Base-by-base conservation (phyloP, 768 basidiomycete species). In the Tricholoma sp. region DNA sequence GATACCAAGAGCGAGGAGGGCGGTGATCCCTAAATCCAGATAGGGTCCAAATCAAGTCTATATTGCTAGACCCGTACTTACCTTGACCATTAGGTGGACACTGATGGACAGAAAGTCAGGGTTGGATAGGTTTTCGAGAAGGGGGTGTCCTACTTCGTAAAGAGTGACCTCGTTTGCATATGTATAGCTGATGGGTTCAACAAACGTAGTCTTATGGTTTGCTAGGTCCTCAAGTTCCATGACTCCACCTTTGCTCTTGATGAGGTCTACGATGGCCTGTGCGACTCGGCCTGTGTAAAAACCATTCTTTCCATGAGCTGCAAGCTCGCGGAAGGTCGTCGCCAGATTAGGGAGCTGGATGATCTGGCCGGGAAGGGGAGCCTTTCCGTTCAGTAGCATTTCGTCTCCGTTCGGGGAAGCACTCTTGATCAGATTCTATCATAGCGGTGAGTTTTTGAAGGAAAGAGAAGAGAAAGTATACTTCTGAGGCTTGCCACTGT, bases 51-150 rank as follows among this genome's bases (percentile, higher is more conserved):
- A 11, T 66, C 29, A 29, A 51, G 12, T 50, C 16, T 41, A 14
- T n/a, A 49, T 19, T 1, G 11, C n/a, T 2, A 12, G 16, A 1
- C 19, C 41, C 2, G 31, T 1, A 27, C 57, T 31, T 54, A 74
- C 95, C 96, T 82, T 98, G 95, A 8, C 96, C 94, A 68, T 97
- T 98, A 0, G 96, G 96, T 7, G 95, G 96, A 64, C 94, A 96
- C 92, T 93, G 27, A 7, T n/a, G 8, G 45, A 5, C 46, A 14
- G 39, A 35, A 52, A n/a, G 52, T 35, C 37, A 63, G 54, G 18
- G 59, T 3, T 12, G 21, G 3, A 56, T 53, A 49, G 9, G 35
- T 45, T 31, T 50, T n/a, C 12, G n/a, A 27, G 3, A 14, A 11
- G 7, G 52, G 9, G 35, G 31, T n/a, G 37, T 18, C 76, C 59